These are phyloP conservation scores for Samsoniella hepiali DNA, from an alignment of 2,329 filamentous ascomycete species.

Conservation along the genomic window DNA sequence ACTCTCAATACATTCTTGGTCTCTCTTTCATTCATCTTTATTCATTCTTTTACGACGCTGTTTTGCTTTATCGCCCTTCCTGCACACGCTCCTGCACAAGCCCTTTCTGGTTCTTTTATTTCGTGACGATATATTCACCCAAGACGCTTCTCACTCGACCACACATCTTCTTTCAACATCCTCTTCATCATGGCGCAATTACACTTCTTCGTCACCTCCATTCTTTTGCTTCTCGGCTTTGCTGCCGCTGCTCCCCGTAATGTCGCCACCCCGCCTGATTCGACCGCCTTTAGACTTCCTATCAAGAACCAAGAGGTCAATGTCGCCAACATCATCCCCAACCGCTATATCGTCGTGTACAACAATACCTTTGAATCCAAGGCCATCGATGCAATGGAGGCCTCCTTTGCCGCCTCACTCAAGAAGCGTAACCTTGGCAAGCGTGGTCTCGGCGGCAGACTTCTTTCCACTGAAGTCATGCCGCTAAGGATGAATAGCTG, in stretches of 20 bases:
- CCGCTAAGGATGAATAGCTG: slow-evolving; percentile 47
- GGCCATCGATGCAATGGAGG: slow-evolving; percentile 48
- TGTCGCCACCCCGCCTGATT: slow-evolving; percentile 19
- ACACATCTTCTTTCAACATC: not conserved
- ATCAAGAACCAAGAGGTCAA: slow-evolving; percentile 52
- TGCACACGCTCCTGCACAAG: not conserved
- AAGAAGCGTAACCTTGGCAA: slow-evolving; percentile 56
- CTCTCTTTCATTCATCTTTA: slow-evolving; percentile 22
- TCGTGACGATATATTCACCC: slow-evolving; percentile 14
- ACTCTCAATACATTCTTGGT: slow-evolving; percentile 14
- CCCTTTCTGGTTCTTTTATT: not conserved
- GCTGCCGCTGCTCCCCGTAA: slow-evolving; percentile 28
- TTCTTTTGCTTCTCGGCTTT: slow-evolving; percentile 20
- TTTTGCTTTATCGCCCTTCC: slow-evolving; percentile 20
- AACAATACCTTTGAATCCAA: slow-evolving; percentile 50
- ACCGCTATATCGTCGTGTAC: slow-evolving; percentile 64
- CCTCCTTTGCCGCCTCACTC: slow-evolving; percentile 46
- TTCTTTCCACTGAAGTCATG: slow-evolving; percentile 46
- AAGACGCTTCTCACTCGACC: slow-evolving; percentile 7
- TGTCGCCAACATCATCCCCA: slow-evolving; percentile 47
- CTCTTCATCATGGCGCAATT: slow-evolving; percentile 13
- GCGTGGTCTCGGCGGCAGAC: slow-evolving; percentile 45
- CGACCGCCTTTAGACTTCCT: slow-evolving; percentile 38
- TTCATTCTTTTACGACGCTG: slow-evolving; percentile 21
- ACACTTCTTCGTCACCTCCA: not conserved